Base-by-base conservation (phyloP, 2,329 filamentous ascomycete genomes). In the Fusarium duplospermum region DNA sequence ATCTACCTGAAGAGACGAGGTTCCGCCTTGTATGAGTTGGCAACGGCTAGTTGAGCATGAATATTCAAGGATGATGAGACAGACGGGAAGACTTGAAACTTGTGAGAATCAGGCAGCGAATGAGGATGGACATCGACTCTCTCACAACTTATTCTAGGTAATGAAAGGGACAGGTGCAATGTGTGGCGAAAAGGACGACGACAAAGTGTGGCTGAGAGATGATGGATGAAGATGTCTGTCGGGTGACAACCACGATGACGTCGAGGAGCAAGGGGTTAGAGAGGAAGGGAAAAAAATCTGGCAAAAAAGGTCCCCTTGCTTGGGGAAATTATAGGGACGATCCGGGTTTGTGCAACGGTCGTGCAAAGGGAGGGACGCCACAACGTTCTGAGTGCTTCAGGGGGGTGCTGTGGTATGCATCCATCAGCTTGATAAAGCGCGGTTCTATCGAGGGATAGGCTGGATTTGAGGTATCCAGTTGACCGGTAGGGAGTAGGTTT, bases 201-300 rank as follows among this genome's bases (percentile, higher is more conserved):
- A 60, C 62, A 38, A 27, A 52, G 52, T 60, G 71, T 74, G 71
- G 71, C 67, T 69, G 71, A 61, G 60, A 54, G 47, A 62, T 24
- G 40, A 27, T 20, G 38, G 50, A 33, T 29, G 27, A 52, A 29
- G 6, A 58, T 66, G 47, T 74, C 67, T 73, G 65, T 74, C 67
- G 72, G 62, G 68, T 72, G 71, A 73, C 52, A 61, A 36, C 42
- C 52, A 62, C 57, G 63, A 75, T 75, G 73, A 73, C 66, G 72
- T 75, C 69, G 70, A 72, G 60, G 64, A 61, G 62, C 58, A 68
- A 67, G 42, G 24, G 57, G 50, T 42, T 29, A 13, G 24, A n/a
- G 33, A 62, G 61, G 40, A 36, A 42, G 29, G 8, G 33, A 29
- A 35, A 22, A 59, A 60, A 60, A 20, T n/a, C 22, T 45, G 18